Evolutionary conservation across 257 asterid genomes (phyloP).

Genomic region (Mitragyna speciosa): DNA sequence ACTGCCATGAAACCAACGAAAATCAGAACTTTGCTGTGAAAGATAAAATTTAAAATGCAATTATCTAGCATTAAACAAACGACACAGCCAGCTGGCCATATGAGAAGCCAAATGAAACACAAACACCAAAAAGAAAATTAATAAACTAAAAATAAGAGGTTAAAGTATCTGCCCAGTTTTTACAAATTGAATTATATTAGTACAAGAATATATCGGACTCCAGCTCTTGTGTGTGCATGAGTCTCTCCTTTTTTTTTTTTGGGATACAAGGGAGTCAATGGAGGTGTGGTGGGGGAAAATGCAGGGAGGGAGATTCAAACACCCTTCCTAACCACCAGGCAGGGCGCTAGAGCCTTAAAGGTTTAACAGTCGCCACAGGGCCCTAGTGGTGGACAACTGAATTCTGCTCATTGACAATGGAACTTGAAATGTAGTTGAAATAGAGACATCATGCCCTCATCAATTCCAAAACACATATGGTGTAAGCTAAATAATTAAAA

Average conservation of each 20-base stretch:
- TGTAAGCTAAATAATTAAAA: neutral
- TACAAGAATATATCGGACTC: neutral
- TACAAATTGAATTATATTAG: neutral
- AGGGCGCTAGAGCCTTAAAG: too few species aligned
- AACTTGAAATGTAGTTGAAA: neutral
- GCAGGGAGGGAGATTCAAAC: too few species aligned
- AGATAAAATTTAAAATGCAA: neutral
- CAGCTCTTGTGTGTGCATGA: neutral
- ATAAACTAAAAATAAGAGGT: neutral
- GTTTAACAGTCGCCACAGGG: too few species aligned
- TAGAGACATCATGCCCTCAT: neutral
- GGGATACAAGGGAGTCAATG: too few species aligned
- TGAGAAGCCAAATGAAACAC: neutral
- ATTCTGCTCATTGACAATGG: neutral
- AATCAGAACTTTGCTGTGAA: neutral
- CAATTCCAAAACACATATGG: neutral
- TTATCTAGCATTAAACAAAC: neutral
- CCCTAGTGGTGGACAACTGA: too few species aligned
- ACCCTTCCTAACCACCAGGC: too few species aligned
- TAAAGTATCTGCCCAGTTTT: neutral
- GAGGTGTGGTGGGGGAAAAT: too few species aligned
- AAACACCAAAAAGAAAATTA: neutral
- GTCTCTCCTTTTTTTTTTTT: too few species aligned
- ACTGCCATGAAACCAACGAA: slow-evolving; percentile 44
- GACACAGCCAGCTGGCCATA: neutral